Evolutionary conservation across 2,329 filamentous ascomycete genomes (phyloP), one percentile per base, ranked within the genome.

Genomic region (Ophiocordyceps camponoti-saundersi): DNA sequence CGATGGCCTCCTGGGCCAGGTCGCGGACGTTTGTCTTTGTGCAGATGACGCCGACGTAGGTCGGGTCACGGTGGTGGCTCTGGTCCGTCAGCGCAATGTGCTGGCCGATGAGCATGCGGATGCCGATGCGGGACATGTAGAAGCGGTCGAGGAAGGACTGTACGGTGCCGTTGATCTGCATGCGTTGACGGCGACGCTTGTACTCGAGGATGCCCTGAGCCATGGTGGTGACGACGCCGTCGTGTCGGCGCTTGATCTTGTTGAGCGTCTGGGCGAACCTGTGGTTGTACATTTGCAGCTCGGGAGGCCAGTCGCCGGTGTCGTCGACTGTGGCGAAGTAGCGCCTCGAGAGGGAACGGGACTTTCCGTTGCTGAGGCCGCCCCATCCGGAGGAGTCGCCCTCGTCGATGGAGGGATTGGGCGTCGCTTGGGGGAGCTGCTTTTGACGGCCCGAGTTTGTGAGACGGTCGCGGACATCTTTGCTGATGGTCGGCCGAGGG

Each of bases 101-200:
- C 64, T 98, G 92, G 46, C 92, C 92, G 57, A 98, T 95, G 45
- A 98, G 80, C 92, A 98, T 98, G 56, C 92, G 85, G 56, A 98
- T 98, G 53, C 92, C 92, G 59, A 98, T 98, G 52, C 92, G 86
- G 42, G 89, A 95, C 92, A 98, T 98, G 73, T 98, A 98, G 67
- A 98, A 98, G 49, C 92, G 85, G 67, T 98, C 92, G 53, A 98
- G 79, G 71, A 98, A 98, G 47, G 87, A 82, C 64, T 98, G 92
- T 49, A 98, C 95, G 56, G 89, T 93, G 62, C 89, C 82, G 66
- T 96, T 92, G 59, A 98, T 98, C 61, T 96, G 92, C 82, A 96
- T 92, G 47, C 92, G 80, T 72, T 98, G 92, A 51, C 88, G 79
- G 61, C 84, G 90, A 48, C 90, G 85, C 70, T 98, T 98, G 73